Conservation (phyloP, 208 protist genomes). For the Leishmania aethiopica region DNA sequence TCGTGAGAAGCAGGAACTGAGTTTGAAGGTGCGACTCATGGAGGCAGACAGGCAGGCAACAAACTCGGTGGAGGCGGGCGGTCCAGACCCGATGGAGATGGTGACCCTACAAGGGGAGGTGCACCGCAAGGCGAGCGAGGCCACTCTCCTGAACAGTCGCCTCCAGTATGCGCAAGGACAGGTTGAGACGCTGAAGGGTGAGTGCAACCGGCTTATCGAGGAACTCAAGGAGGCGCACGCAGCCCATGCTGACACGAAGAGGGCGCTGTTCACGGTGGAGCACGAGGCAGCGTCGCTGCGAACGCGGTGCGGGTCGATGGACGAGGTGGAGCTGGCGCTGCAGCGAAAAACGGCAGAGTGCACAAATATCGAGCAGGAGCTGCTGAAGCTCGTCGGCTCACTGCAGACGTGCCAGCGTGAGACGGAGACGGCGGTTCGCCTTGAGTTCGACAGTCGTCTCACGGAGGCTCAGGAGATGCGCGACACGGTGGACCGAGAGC, state of each 20-base stretch:
- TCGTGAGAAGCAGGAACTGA: constrained; percentile 50
- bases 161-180: constrained; percentile 69
- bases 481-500: constrained; percentile 62
- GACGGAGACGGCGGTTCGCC: constrained; percentile 76
- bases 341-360: constrained; percentile 67
- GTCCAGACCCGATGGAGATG: constrained; percentile 39
- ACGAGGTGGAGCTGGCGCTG: constrained; percentile 61
- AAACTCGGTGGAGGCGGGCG: not conserved
- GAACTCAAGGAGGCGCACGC: constrained; percentile 55
- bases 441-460: constrained; percentile 71
- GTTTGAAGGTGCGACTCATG: constrained; percentile 41
- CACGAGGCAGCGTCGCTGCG: constrained; percentile 63
- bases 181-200: constrained; percentile 66
- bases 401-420: constrained; percentile 82
- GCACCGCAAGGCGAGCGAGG: constrained; percentile 53
- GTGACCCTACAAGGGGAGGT: constrained; percentile 59
- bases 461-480: constrained; percentile 72
- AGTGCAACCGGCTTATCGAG: constrained; percentile 73
- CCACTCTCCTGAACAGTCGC: constrained; percentile 62
- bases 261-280: constrained; percentile 61
- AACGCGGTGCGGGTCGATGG: constrained; percentile 43
- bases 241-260: constrained; percentile 50
- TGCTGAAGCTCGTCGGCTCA: constrained; percentile 61
- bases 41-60: constrained; percentile 41
- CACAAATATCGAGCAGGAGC: constrained; percentile 57